Base-by-base conservation (phyloP, 2,329 filamentous ascomycete species). In the Aspergillus niger region DNA sequence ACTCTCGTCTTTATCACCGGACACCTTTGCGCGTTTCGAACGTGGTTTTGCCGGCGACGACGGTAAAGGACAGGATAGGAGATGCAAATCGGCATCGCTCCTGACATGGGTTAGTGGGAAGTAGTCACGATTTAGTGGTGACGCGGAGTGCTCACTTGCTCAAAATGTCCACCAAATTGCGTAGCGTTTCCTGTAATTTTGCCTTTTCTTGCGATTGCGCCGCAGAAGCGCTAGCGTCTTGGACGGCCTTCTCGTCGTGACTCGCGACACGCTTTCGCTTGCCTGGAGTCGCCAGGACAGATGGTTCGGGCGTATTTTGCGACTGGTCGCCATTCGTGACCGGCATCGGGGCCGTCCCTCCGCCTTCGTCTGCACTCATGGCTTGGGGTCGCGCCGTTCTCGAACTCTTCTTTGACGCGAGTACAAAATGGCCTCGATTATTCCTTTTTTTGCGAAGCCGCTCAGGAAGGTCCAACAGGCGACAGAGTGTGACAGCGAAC, bases 1-100 rank as follows among this genome's bases (percentile, higher is more conserved):
- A 13, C 65, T 70, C 49, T 75, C 70, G 36, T 69, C 67, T 55
- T 70, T 71, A 48, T 76, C 70, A 13, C 68, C 72, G 10, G 75
- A 73, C 32, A 77, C 68, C 65, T 79, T 80, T 49, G 76, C 73
- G 64, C 78, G 76, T 65, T 81, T 81, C 32, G 72, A 71, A 32
- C 77, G 76, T 43, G 77, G 78, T 65, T 79, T 78, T 38, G 72
- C 64, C 5, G 70, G 67, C 17, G 75, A 72, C 11, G 69, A 64
- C 17, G 74, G 71, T 47, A 80, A 66, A 43, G 77, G 75, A 55
- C 72, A 75, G 54, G 75, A 76, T 13, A 81, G 70, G 53, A 80
- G 70, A 30, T 76, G 74, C n/a, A 79, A 73, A 49, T 77, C 76
- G n/a, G 74, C 69, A 64, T 80, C 78, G 64, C 77, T 74, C 59